Base-by-base conservation (phyloP, 257 asterid genomes). In the Solanum clarkiae region DNA sequence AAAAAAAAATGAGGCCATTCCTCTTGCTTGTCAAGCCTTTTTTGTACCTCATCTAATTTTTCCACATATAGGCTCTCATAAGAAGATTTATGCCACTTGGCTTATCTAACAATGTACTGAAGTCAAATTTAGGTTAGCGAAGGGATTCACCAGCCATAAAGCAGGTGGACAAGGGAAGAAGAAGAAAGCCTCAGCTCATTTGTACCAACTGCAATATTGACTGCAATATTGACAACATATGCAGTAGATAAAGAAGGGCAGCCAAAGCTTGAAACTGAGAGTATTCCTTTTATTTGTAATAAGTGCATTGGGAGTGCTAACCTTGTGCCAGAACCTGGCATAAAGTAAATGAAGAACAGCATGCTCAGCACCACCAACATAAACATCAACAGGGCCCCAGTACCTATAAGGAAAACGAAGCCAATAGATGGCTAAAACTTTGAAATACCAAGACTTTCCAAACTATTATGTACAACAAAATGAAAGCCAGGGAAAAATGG, bases 311-410 rank as follows among this genome's bases (percentile, higher is more conserved):
- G 10, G 74, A 86, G 62, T 36, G 85, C 89, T 82, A 72, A 96
- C 98, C 98, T 97, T 97, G 97, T 97, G 99, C 99, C 99, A 97
- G 91, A 97, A 97, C 90, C 98, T 92, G 87, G 99, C 97, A 91
- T 97, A 97, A 80, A 97, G 98, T 89, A 97, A 91, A 92, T 97
- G 99, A 90, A 97, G 99, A 91, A 97, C 99, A 70, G 99, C 99
- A 92, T 94, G 99, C 88, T 97, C 99, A 86, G 99, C 98, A 87
- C 99, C 99, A 81, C 99, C 99, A 85, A 95, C 97, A 83, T 97
- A 97, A 71, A 95, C 97, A 86, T 97, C 99, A 90, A 95, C 98
- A 16, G 99, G 99, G 91, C 99, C 82, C 99, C 98, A 95, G 89
- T 97, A 97, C 93, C 99, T 97, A 92, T 65, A 84, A 59, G 59